Percentiles rank a stretch among this genome's conserved stretches.
Conservation (phyloP, 108 stramenopile genomes). For the Nitzschia sp. region DNA sequence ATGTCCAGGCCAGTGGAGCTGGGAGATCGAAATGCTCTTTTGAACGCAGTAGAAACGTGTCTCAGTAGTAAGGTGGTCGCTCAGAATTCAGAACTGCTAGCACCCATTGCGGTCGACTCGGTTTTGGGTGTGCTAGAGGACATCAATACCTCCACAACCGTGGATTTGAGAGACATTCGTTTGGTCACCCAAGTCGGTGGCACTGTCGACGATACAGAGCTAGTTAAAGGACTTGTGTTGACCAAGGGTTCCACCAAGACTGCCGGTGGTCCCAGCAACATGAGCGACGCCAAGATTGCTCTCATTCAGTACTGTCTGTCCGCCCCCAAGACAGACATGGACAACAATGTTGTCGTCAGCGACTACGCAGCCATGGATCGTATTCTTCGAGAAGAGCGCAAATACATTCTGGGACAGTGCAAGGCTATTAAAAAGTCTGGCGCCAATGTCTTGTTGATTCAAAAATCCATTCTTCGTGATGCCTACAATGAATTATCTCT, state of each 20-base stretch:
- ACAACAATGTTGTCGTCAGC: slow-evolving; percentile 97
- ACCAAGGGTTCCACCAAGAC: slow-evolving; percentile 91
- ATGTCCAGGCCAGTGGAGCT: slow-evolving; percentile 86
- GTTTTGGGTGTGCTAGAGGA: slow-evolving; percentile 89
- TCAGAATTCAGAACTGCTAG: slow-evolving; percentile 93
- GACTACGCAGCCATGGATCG: slow-evolving; percentile 99
- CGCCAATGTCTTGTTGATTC: slow-evolving; percentile 96
- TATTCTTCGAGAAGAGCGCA: slow-evolving; percentile 96
- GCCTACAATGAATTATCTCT: slow-evolving; percentile 99
- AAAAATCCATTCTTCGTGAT: slow-evolving; percentile 98
- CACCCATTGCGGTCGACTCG: slow-evolving; percentile 98
- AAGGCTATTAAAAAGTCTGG: slow-evolving; percentile 98
- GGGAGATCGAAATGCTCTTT: slow-evolving; percentile 77
- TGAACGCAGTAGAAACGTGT: slow-evolving; percentile 95
- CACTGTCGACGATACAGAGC: slow-evolving; percentile 99
- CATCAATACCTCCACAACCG: slow-evolving; percentile 69
- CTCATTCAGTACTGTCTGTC: slow-evolving; percentile 97
- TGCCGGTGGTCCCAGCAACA: slow-evolving; percentile 89
- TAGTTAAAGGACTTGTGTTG: slow-evolving; percentile 94
- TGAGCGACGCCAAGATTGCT: slow-evolving; percentile 96
- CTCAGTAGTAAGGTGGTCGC: slow-evolving; percentile 95
- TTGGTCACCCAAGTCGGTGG: slow-evolving; percentile 98
- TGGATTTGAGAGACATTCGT: slow-evolving; percentile 96
- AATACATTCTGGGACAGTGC: slow-evolving; percentile 93
- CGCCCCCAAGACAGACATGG: slow-evolving; percentile 99